A percentile compares a stretch with the other conserved stretches of the same genome.
phyloP scores from a whole-genome alignment of 148 eudicot species.

The Fagopyrum tataricum region DNA sequence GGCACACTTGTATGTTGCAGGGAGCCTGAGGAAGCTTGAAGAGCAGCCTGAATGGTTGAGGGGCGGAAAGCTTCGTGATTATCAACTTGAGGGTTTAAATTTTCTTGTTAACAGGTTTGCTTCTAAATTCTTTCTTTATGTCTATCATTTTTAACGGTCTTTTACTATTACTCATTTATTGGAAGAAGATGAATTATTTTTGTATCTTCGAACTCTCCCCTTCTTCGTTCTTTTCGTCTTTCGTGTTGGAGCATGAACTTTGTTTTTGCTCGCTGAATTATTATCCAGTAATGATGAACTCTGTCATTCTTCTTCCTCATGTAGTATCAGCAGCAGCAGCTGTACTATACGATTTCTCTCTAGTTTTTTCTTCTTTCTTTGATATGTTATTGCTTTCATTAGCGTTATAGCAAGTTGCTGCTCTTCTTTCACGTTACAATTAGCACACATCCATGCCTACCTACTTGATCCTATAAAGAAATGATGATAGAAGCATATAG shows the following conservation, averaged over 20 bases:
- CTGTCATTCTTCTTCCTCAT: not conserved
- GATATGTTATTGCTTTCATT: not conserved
- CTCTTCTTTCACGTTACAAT: not conserved
- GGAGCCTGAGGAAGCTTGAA: constrained; percentile 93
- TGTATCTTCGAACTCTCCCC: not conserved
- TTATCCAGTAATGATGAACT: not conserved
- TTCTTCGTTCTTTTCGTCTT: not conserved
- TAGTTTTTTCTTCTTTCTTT: not conserved
- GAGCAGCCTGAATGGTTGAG: constrained; percentile 97
- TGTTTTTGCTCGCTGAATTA: not conserved
- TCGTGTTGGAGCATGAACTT: not conserved
- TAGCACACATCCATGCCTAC: not conserved
- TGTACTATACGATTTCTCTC: not conserved
- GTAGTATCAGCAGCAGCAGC: not conserved
- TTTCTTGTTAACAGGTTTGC: constrained; percentile 92
- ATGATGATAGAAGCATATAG: not conserved
- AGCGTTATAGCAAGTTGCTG: not conserved
- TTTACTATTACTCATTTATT: not conserved
- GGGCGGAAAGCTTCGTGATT: constrained; percentile 95
- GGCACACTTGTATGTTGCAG: constrained; percentile 24
- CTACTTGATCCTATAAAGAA: not conserved
- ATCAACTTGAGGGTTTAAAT: constrained; percentile 98
- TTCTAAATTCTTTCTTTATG: not conserved
- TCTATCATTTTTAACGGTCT: not conserved
- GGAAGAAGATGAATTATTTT: not conserved